Evolutionary conservation across 192 early-diverging fungal genomes (phyloP).

Genomic region (Coemansia sp.): DNA sequence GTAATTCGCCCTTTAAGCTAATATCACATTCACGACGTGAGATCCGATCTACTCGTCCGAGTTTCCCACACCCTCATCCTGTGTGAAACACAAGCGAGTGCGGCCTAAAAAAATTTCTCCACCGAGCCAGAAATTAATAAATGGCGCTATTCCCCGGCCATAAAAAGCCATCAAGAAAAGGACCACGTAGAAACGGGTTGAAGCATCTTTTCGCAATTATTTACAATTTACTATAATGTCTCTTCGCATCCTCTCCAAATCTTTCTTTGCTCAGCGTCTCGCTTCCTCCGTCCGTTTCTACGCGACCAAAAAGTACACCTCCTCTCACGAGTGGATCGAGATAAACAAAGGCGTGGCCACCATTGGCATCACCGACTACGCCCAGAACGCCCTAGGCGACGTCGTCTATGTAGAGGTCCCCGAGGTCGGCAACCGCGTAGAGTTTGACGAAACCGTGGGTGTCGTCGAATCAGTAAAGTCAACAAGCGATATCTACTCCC

Average conservation of each 20-base stretch:
- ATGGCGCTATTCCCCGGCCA: neutral
- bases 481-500: conserved; percentile 87
- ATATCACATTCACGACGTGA: neutral
- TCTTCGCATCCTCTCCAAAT: conserved; percentile 28
- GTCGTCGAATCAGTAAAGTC: conserved; percentile 96
- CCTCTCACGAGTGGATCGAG: conserved; percentile 91
- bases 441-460: conserved; percentile 61
- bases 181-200: neutral
- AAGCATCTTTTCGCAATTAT: conserved; percentile 3
- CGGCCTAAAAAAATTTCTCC: neutral
- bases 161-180: neutral
- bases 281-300: conserved; percentile 49
- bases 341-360: conserved; percentile 75
- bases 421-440: conserved; percentile 62
- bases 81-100: neutral
- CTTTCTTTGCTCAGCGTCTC: conserved; percentile 31
- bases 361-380: conserved; percentile 90
- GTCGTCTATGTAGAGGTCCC: conserved; percentile 93
- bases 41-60: neutral
- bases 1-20: neutral
- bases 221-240: conserved; percentile 18
- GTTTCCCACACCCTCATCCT: neutral
- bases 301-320: conserved; percentile 69
- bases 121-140: conserved; percentile 5
- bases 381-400: conserved; percentile 87